These are phyloP conservation scores for Carex parvula DNA, from an alignment of 176 grass and related monocot species.

Conservation along the genomic window DNA sequence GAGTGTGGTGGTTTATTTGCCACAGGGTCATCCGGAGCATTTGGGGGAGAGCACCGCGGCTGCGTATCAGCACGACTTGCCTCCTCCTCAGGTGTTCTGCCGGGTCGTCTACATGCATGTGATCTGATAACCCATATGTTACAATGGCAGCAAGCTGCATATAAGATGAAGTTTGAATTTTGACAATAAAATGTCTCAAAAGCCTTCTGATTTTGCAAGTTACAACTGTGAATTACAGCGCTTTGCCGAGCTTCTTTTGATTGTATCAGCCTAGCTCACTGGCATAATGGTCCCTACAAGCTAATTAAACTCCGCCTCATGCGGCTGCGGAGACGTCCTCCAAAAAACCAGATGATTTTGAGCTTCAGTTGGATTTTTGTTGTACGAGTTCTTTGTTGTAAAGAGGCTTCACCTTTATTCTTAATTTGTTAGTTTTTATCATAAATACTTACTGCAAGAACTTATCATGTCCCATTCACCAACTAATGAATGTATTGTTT, in stretches of 20 bases:
- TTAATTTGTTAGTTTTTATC: not conserved
- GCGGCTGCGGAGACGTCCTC: too few relatives aligned
- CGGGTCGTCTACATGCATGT: not conserved
- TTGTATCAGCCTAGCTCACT: too few relatives aligned
- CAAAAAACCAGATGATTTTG: not conserved
- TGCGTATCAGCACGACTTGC: conserved; percentile 22
- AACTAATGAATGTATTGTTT: not conserved
- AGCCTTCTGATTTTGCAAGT: too few relatives aligned
- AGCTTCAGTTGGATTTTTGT: not conserved
- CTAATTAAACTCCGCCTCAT: too few relatives aligned
- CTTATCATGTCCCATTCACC: not conserved
- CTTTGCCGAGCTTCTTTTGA: too few relatives aligned
- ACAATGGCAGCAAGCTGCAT: too few relatives aligned
- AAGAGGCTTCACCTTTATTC: not conserved
- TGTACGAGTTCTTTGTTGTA: not conserved
- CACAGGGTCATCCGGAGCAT: conserved; percentile 76
- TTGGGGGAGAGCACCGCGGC: conserved; percentile 26
- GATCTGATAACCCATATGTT: conserved; percentile 6
- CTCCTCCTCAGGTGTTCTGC: conserved; percentile 73
- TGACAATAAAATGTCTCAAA: too few relatives aligned
- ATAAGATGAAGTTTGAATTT: too few relatives aligned
- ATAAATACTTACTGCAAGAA: not conserved
- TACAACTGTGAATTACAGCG: too few relatives aligned
- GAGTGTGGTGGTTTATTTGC: conserved; percentile 85
- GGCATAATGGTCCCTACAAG: too few relatives aligned